These are phyloP conservation scores for Chaetomiaceae sp. DNA, from an alignment of 2,329 filamentous ascomycete genomes.

Conservation along the genomic window DNA sequence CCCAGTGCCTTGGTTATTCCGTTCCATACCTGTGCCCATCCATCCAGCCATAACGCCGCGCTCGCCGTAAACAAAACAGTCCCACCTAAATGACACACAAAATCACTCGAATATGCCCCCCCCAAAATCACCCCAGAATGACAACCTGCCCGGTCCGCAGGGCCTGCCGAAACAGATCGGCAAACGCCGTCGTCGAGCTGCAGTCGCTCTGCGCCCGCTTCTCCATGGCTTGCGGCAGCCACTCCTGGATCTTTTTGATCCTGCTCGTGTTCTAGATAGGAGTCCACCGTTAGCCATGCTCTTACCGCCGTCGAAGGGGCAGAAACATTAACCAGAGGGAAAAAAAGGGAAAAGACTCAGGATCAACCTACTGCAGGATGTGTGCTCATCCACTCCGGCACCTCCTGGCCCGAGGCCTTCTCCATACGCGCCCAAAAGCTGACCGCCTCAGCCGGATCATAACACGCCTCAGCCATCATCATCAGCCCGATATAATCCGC, in stretches of 20 bases:
- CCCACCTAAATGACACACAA: no score
- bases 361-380: constrained; percentile 61
- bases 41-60: no score
- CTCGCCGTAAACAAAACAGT: no score
- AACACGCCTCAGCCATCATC: constrained; percentile 80
- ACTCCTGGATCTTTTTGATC: constrained; percentile 60
- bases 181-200: constrained; percentile 46
- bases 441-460: constrained; percentile 62
- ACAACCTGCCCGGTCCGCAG: constrained; percentile 31
- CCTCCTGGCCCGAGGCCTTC: constrained; percentile 39
- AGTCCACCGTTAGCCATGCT: constrained; percentile 9
- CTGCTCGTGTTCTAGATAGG: constrained; percentile 49
- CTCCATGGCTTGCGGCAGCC: constrained; percentile 53
- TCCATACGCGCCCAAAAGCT: constrained; percentile 66
- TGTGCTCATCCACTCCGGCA: constrained; percentile 69
- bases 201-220: constrained; percentile 53
- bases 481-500: constrained; percentile 77
- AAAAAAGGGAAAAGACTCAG: no score
- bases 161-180: constrained; percentile 47
- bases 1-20: no score
- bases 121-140: constrained; percentile 2
- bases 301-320: background rate
- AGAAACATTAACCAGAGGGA: background rate
- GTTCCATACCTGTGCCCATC: no score
- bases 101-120: background rate